These are phyloP conservation scores for Fomitopsis schrenkii DNA, from an alignment of 1,284 basidiomycete genomes.

Conservation along the genomic window DNA sequence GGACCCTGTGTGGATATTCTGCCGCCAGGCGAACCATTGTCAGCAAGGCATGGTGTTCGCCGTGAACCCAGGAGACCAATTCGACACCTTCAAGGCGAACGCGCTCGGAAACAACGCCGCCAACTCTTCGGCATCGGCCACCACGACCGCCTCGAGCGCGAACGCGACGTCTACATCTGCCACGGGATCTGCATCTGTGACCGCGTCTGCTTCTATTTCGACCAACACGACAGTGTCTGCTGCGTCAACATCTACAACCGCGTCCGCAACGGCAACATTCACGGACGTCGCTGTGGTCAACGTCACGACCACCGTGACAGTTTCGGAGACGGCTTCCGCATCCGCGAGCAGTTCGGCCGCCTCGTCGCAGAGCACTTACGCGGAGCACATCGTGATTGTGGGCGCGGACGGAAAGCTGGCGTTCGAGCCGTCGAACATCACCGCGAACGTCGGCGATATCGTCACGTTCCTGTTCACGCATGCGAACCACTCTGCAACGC, in stretches of 20 bases:
- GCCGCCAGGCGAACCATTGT: constrained; percentile 41
- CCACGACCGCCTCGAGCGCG: constrained; percentile 15
- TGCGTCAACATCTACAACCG: constrained; percentile 20
- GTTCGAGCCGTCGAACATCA: constrained; percentile 54
- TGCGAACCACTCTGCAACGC: constrained; percentile 48
- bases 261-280: constrained; percentile 8
- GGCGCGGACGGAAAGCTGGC: constrained; percentile 40
- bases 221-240: constrained; percentile 30
- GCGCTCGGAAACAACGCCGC: constrained; percentile 35
- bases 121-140: constrained; percentile 15
- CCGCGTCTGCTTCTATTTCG: constrained; percentile 9
- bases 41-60: constrained; percentile 63
- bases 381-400: constrained; percentile 46
- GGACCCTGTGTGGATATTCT: constrained; percentile 60
- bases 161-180: constrained; percentile 20
- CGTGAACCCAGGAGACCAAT: constrained; percentile 51
- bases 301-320: constrained; percentile 29
- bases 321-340: constrained; percentile 30
- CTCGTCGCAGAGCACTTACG: constrained; percentile 13
- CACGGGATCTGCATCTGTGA: constrained; percentile 1
- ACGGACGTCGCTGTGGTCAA: constrained; percentile 16
- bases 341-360: constrained; percentile 28
- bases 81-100: constrained; percentile 47
- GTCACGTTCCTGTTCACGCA: constrained; percentile 56
- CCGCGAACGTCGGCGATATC: constrained; percentile 53